These are phyloP conservation scores for Alternaria burnsii DNA, from an alignment of 2,329 filamentous ascomycete species.

Conservation along the genomic window DNA sequence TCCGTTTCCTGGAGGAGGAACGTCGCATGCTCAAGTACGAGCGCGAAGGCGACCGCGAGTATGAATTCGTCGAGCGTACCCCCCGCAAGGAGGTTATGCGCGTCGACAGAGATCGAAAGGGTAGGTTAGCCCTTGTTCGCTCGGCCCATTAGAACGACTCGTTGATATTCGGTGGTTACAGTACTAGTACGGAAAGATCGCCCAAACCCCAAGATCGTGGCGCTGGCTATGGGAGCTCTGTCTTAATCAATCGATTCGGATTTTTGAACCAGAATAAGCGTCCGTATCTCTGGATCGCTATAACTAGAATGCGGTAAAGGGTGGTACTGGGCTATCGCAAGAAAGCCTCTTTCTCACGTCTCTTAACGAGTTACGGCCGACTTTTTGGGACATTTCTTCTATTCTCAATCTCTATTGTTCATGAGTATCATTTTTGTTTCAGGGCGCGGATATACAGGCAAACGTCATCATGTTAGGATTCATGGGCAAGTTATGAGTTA, in stretches of 20 bases:
- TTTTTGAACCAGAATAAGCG: background rate
- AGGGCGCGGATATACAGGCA: conserved; percentile 11
- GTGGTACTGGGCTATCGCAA: background rate
- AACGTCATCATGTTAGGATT: conserved; percentile 2
- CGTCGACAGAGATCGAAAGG: conserved; percentile 91
- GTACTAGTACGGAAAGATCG: conserved; percentile 39
- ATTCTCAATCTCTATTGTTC: conserved; percentile 4
- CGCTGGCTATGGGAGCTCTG: conserved; percentile 26
- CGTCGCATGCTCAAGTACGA: conserved; percentile 66
- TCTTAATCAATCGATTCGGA: background rate
- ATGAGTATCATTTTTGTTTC: conserved; percentile 1
- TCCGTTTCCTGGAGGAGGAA: conserved; percentile 74
- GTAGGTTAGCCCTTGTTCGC: conserved; percentile 90
- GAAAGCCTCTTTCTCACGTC: background rate
- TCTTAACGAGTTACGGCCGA: background rate
- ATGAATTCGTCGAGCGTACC: conserved; percentile 68
- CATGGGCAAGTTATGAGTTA: background rate
- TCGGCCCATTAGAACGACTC: conserved; percentile 64
- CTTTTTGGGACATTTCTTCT: background rate
- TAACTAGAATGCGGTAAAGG: background rate
- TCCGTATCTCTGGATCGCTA: background rate
- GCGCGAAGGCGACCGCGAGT: conserved; percentile 62
- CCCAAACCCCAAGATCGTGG: conserved; percentile 55
- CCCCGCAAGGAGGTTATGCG: conserved; percentile 65
- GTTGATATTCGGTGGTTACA: conserved; percentile 49